Conservation (phyloP, 352 stramenopile genomes). For the Globisporangium alternatum region DNA sequence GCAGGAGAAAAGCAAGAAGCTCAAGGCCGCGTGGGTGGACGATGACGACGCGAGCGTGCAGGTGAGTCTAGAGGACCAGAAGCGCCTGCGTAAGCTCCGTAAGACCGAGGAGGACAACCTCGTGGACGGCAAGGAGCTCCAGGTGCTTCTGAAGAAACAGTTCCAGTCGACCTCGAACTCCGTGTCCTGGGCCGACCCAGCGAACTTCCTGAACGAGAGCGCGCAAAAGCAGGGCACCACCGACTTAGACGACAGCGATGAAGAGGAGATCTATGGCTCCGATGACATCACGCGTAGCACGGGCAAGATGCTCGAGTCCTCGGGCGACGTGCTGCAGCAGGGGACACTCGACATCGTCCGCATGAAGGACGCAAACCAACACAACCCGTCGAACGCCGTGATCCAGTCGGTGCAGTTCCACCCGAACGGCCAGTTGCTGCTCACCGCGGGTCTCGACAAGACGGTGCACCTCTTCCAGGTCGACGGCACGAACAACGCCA, state of each 20-base stretch:
- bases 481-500: constrained; percentile 86
- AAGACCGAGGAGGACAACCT: constrained; percentile 69
- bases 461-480: constrained; percentile 92
- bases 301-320: constrained; percentile 49
- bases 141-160: constrained; percentile 80
- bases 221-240: constrained; percentile 16
- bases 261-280: constrained; percentile 43
- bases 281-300: constrained; percentile 53
- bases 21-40: constrained; percentile 81
- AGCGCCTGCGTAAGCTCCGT: constrained; percentile 79
- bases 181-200: constrained; percentile 68
- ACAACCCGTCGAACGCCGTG: constrained; percentile 76
- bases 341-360: constrained; percentile 62
- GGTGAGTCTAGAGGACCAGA: constrained; percentile 67
- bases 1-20: constrained; percentile 16
- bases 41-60: constrained; percentile 79
- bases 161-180: constrained; percentile 55
- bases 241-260: constrained; percentile 53
- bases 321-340: constrained; percentile 53
- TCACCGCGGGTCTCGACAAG: constrained; percentile 92
- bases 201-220: constrained; percentile 55
- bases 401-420: constrained; percentile 91
- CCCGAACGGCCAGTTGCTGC: constrained; percentile 79
- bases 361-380: constrained; percentile 92
- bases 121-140: constrained; percentile 71